These are phyloP conservation scores for Helminthosporium solani DNA, from an alignment of 2,329 filamentous ascomycete species.

Conservation along the genomic window DNA sequence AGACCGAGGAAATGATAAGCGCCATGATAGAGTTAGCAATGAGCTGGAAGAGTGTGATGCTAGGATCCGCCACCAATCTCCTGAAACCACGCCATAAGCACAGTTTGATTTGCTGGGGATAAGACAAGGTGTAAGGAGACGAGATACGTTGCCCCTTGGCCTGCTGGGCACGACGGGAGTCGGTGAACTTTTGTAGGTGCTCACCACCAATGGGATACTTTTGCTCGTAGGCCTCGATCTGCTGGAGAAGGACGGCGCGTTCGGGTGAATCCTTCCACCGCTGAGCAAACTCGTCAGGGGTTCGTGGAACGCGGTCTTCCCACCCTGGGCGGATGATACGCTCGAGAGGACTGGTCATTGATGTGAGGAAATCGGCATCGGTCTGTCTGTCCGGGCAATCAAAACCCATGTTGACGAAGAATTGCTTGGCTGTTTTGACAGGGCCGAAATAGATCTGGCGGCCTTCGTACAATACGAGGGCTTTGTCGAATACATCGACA, in stretches of 20 bases:
- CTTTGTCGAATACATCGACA: slow-evolving; percentile 71
- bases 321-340: slow-evolving; percentile 48
- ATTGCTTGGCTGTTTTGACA: slow-evolving; percentile 62
- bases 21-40: slow-evolving; percentile 74
- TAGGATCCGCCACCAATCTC: slow-evolving; percentile 74
- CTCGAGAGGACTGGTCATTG: slow-evolving; percentile 60
- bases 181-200: slow-evolving; percentile 47
- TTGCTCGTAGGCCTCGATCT: slow-evolving; percentile 51
- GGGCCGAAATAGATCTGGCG: slow-evolving; percentile 72
- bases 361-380: slow-evolving; percentile 75
- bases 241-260: slow-evolving; percentile 45
- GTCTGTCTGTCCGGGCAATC: slow-evolving; percentile 70
- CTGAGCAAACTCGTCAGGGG: slow-evolving; percentile 52
- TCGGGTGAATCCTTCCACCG: slow-evolving; percentile 58
- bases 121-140: slow-evolving; percentile 83
- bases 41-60: slow-evolving; percentile 66
- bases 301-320: slow-evolving; percentile 50
- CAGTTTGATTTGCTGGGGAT: slow-evolving; percentile 70
- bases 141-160: slow-evolving; percentile 56
- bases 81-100: slow-evolving; percentile 81
- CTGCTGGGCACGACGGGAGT: slow-evolving; percentile 50
- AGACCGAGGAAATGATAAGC: slow-evolving; percentile 77
- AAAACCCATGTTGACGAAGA: slow-evolving; percentile 72
- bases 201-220: slow-evolving; percentile 50
- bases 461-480: slow-evolving; percentile 66